phyloP scores from a whole-genome alignment of 306 rosid genomes.

The Myrica gale region DNA sequence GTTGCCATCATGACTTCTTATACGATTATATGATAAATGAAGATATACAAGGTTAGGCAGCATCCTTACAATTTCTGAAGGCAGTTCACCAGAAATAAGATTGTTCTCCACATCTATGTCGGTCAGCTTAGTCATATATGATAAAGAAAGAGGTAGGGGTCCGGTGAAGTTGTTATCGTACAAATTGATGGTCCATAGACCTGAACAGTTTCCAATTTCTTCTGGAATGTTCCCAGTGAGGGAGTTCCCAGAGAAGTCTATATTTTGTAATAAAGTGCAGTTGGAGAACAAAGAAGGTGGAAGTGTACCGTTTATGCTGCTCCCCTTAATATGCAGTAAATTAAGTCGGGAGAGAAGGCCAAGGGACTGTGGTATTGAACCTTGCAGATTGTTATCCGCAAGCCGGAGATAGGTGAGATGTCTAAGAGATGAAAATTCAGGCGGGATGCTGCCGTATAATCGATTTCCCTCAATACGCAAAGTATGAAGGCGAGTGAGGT shows the following conservation, averaged over 20 bases:
- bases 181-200: slow-evolving; percentile 50
- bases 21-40: slow-evolving; percentile 54
- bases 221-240: slow-evolving; percentile 51
- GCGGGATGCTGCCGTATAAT: slow-evolving; percentile 48
- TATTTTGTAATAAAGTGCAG: slow-evolving; percentile 37
- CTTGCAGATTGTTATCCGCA: slow-evolving; percentile 43
- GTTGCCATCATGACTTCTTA: slow-evolving; percentile 54
- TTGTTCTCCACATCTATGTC: slow-evolving; percentile 59
- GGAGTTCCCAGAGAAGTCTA: slow-evolving; percentile 57
- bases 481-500: slow-evolving; percentile 60
- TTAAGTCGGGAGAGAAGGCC: slow-evolving; percentile 45
- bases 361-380: slow-evolving; percentile 52
- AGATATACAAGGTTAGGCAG: slow-evolving; percentile 39
- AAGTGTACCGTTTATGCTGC: slow-evolving; percentile 42
- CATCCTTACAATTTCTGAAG: slow-evolving; percentile 34
- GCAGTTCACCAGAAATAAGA: slow-evolving; percentile 53
- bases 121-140: slow-evolving; percentile 24
- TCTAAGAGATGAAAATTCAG: slow-evolving; percentile 44
- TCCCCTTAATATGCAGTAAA: slow-evolving; percentile 23
- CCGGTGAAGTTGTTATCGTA: slow-evolving; percentile 64
- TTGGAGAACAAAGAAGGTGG: slow-evolving; percentile 60
- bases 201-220: slow-evolving; percentile 60
- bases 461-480: slow-evolving; percentile 35
- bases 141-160: slow-evolving; percentile 47
- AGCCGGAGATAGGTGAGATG: slow-evolving; percentile 42